These are phyloP conservation scores for Phyllosticta ampelicida DNA, from an alignment of 2,329 filamentous ascomycete genomes.

Conservation along the genomic window DNA sequence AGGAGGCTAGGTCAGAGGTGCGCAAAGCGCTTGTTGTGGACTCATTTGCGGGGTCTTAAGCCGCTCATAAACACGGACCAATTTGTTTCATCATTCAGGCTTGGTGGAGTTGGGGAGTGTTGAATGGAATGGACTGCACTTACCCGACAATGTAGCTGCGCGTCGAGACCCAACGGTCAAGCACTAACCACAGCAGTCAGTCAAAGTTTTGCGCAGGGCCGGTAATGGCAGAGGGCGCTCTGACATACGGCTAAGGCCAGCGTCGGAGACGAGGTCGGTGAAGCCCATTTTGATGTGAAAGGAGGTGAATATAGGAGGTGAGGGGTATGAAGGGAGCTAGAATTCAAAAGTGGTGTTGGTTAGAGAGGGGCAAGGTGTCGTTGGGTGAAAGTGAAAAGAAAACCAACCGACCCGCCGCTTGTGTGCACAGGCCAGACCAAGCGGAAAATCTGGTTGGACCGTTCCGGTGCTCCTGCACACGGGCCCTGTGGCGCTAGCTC, in stretches of 20 bases:
- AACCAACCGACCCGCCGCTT: slow-evolving; percentile 6
- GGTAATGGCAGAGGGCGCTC: background rate
- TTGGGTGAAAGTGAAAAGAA: slow-evolving; percentile 9
- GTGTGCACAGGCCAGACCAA: background rate
- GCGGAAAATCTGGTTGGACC: slow-evolving; percentile 3
- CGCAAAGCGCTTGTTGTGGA: slow-evolving; percentile 65
- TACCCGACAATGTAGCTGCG: slow-evolving; percentile 78
- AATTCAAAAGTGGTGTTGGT: slow-evolving; percentile 3
- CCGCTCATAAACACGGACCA: slow-evolving; percentile 95
- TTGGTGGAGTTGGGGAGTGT: slow-evolving; percentile 13
- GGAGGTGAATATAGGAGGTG: background rate
- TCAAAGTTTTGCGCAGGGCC: slow-evolving; percentile 8
- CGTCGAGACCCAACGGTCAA: slow-evolving; percentile 63
- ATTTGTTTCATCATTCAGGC: slow-evolving; percentile 67
- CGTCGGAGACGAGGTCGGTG: slow-evolving; percentile 55
- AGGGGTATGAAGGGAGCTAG: slow-evolving; percentile 2
- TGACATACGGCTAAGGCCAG: slow-evolving; percentile 50
- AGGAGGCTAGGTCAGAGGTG: slow-evolving; percentile 54
- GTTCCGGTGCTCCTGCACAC: background rate
- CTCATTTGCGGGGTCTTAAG: slow-evolving; percentile 84
- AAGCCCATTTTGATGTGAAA: slow-evolving; percentile 51
- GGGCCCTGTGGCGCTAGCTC: background rate
- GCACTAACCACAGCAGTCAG: slow-evolving; percentile 35
- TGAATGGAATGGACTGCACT: slow-evolving; percentile 31
- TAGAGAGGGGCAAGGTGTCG: background rate